These are phyloP conservation scores for Eucalyptus tenuipes DNA, from an alignment of 345 rosid genomes.

Conservation along the genomic window DNA sequence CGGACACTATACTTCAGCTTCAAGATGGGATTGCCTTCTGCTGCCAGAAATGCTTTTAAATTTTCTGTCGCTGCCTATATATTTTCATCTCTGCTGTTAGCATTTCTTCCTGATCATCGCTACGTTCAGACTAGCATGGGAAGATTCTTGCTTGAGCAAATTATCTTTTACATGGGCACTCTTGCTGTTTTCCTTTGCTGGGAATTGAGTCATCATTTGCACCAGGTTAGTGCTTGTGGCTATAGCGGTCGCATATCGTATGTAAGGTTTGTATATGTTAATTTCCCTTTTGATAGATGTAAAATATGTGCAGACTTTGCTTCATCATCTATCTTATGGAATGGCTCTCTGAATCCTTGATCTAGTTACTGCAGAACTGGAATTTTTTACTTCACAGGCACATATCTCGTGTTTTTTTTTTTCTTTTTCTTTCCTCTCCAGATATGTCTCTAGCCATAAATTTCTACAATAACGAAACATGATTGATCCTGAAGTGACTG, in stretches of 20 bases:
- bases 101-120: slow-evolving; percentile 22
- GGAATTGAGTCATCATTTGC: slow-evolving; percentile 77
- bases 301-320: neutral
- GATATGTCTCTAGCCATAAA: neutral
- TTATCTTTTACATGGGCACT: slow-evolving; percentile 39
- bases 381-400: neutral
- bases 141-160: slow-evolving; percentile 38
- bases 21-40: slow-evolving; percentile 73
- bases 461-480: neutral
- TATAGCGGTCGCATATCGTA: neutral
- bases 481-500: neutral
- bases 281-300: neutral
- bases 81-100: slow-evolving; percentile 27
- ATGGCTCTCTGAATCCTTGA: neutral
- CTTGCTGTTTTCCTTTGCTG: slow-evolving; percentile 66
- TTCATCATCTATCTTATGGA: neutral
- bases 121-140: slow-evolving; percentile 23
- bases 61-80: slow-evolving; percentile 39
- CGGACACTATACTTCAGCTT: slow-evolving; percentile 77
- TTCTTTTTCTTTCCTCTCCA: too few species aligned
- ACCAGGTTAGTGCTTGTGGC: slow-evolving; percentile 43
- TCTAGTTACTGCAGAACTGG: neutral
- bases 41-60: slow-evolving; percentile 37
- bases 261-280: neutral
- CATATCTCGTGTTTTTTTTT: neutral